Conservation (phyloP, 306 rosid species). For the Cicer bijugum region DNA sequence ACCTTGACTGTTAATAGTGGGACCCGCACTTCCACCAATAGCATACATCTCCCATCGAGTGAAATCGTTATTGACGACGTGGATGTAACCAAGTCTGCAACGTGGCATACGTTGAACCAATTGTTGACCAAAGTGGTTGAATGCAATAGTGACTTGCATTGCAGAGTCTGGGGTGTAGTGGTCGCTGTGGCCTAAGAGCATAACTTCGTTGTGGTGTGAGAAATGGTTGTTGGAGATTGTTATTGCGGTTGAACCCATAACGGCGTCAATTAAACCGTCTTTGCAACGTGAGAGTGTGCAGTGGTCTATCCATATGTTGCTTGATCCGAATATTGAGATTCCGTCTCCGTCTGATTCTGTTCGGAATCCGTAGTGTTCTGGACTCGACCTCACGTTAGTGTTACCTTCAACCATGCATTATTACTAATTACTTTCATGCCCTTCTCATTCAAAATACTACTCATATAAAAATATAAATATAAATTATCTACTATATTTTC, state of each 20-base stretch:
- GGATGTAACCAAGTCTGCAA: constrained; percentile 81
- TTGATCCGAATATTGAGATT: constrained; percentile 71
- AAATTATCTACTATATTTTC: too few relatives aligned
- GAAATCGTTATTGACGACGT: constrained; percentile 84
- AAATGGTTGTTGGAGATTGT: constrained; percentile 84
- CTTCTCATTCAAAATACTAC: too few relatives aligned
- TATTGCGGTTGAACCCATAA: constrained; percentile 89
- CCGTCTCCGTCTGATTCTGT: constrained; percentile 91
- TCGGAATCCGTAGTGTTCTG: constrained; percentile 68
- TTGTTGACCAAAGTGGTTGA: constrained; percentile 81
- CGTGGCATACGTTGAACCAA: constrained; percentile 93
- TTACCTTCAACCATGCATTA: constrained; percentile 47
- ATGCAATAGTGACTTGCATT: constrained; percentile 92
- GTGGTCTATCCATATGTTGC: constrained; percentile 86
- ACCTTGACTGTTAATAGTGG: constrained; percentile 88
- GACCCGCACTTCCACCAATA: constrained; percentile 80
- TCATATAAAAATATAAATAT: too few relatives aligned
- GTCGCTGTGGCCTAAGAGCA: constrained; percentile 89
- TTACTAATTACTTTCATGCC: too few relatives aligned
- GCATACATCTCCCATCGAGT: constrained; percentile 95
- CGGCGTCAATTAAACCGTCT: constrained; percentile 82
- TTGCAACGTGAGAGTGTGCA: constrained; percentile 83
- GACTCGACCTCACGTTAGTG: constrained; percentile 69
- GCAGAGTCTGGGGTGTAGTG: constrained; percentile 65
- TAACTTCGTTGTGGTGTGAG: constrained; percentile 85